phyloP scores from a whole-genome alignment of 1,139 yeast genomes.

The Saccharomyces hybrid region DNA sequence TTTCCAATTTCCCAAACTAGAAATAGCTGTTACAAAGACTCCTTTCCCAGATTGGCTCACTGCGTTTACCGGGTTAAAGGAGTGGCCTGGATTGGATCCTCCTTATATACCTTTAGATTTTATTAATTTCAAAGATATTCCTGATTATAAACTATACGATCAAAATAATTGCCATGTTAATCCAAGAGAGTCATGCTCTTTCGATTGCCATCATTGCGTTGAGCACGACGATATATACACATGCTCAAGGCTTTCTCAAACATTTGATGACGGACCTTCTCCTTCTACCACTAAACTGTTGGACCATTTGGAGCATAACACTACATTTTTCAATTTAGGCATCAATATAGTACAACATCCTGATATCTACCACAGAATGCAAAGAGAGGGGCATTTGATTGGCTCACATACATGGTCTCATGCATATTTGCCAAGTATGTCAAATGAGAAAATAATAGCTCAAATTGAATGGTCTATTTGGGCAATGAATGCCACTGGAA shows the following conservation, averaged over 20 bases:
- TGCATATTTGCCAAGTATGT: conserved; percentile 65
- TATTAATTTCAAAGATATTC: conserved; percentile 48
- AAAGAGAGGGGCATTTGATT: conserved; percentile 61
- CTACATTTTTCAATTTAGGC: conserved; percentile 84
- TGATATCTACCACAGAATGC: conserved; percentile 53
- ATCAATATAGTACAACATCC: conserved; percentile 71
- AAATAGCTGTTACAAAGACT: conserved; percentile 11
- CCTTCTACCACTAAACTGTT: conserved; percentile 57
- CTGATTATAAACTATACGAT: conserved; percentile 41
- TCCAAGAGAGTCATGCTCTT: conserved; percentile 55
- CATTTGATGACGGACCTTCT: conserved; percentile 94
- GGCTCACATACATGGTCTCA: conserved; percentile 95
- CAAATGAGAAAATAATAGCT: conserved; percentile 75
- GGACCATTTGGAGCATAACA: conserved; percentile 41
- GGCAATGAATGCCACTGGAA: conserved; percentile 95
- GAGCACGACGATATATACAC: conserved; percentile 67
- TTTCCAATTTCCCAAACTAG: neutral
- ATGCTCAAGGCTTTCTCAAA: conserved; percentile 69
- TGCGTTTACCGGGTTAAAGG: conserved; percentile 59
- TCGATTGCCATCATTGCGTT: conserved; percentile 77
- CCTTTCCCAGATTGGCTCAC: conserved; percentile 76
- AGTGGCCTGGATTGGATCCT: conserved; percentile 83
- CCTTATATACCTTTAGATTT: conserved; percentile 79
- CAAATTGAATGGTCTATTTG: conserved; percentile 93
- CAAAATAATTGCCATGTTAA: conserved; percentile 54